Evolutionary conservation across 345 rosid species (phyloP).

Genomic region (rapeseed (Brassica napus)): DNA sequence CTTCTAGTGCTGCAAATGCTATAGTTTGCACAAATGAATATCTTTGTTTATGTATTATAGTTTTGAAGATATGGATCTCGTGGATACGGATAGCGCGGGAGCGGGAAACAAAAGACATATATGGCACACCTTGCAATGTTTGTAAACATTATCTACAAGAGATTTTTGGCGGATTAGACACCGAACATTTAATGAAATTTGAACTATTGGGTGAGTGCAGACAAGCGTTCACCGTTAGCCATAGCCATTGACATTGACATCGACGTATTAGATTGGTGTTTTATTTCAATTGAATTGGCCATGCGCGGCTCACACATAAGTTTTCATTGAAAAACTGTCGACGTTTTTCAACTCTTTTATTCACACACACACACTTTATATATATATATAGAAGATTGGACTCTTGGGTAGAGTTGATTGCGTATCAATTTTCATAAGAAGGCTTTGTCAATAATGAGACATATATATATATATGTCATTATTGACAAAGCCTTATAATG

Average conservation of each 20-base stretch:
- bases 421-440: not conserved
- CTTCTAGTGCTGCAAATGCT: not conserved
- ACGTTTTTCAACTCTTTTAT: not conserved
- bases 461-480: not conserved
- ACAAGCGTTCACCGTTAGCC: conserved; percentile 22
- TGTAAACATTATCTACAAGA: not conserved
- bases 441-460: not conserved
- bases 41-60: not conserved
- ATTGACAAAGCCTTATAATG: too few species aligned
- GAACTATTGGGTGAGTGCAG: conserved; percentile 25
- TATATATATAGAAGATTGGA: not conserved
- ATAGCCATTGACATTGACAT: conserved; percentile 4
- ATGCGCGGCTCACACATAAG: not conserved
- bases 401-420: conserved; percentile 13
- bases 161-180: conserved; percentile 1
- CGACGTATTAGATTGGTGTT: not conserved
- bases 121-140: conserved; percentile 33
- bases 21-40: not conserved
- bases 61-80: not conserved
- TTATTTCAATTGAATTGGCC: conserved; percentile 2
- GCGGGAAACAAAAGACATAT: not conserved
- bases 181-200: conserved; percentile 6
- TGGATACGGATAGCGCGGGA: not conserved
- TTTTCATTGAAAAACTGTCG: not conserved
- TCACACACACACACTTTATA: not conserved